Evolutionary conservation across 495 filamentous ascomycete genomes (phyloP), one percentile per base, ranked within the genome.

Genomic region (Penicillium pancosmium): DNA sequence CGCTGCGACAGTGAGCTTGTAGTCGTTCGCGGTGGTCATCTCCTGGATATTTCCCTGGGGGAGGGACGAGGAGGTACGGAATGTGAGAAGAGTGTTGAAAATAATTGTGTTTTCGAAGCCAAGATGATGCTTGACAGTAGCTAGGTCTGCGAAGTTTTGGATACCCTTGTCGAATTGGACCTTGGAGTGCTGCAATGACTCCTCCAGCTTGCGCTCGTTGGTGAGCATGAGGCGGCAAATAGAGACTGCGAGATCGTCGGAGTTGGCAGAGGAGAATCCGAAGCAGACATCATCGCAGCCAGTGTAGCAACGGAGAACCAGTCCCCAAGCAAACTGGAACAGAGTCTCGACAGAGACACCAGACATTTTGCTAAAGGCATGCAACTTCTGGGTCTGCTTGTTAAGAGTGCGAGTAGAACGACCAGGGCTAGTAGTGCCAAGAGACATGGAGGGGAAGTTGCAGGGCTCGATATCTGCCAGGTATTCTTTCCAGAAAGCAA

Each of bases 1-100:
- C 34, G 84, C 84, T 38, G 84, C 82, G 25, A 84, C 80, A 31
- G 81, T 75, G n/a, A 86, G 71, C 27, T 82, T 79, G 62, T 84
- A 88, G 13, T 78, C 15, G 69, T 73, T 81, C 13, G 56, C 56
- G n/a, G 55, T 48, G 16, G 46, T 41, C 5, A 51, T 25, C n/a
- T 62, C 54, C 11, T 47, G 33, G 34, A 31, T 4, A 19, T 57
- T 27, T 11, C 57, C 59, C 4, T 63, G 58, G 4, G 57, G 55
- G 0, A 65, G 59, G 7, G 52, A 56, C 1, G 57, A 54, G 9
- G 49, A 51, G 1, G 52, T 61, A 12, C 50, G 61, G 33, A 78
- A 84, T 9, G 56, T 72, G 21, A 86, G 74, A 4, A 74, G 68
- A 1, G 83, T 84, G 55, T 86, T 84, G 70, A 83, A 84, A 6